These are phyloP conservation scores for Vanrija sp. DNA, from an alignment of 1,284 basidiomycete genomes.

Conservation along the genomic window DNA sequence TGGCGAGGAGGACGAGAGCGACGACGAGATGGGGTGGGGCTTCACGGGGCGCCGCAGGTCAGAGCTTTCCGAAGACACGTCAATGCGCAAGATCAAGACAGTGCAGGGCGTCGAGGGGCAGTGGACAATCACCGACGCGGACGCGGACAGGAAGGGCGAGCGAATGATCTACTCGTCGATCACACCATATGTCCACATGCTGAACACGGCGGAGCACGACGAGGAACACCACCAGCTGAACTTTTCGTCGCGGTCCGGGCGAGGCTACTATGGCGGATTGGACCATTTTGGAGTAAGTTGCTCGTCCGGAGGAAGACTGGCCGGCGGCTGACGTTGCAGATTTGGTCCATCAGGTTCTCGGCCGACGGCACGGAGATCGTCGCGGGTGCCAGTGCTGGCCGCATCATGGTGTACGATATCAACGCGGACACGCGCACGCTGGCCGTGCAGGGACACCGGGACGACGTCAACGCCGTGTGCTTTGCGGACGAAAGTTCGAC, in stretches of 20 bases:
- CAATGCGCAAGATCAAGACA: constrained; percentile 70
- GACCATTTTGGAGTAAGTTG: constrained; percentile 56
- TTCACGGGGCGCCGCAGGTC: constrained; percentile 14
- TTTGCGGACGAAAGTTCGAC: constrained; percentile 90
- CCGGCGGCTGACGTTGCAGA: constrained; percentile 44
- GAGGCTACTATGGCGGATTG: constrained; percentile 23
- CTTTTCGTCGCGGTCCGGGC: constrained; percentile 53
- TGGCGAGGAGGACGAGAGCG: constrained; percentile 26
- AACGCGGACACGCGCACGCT: constrained; percentile 72
- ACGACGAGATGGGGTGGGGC: constrained; percentile 43
- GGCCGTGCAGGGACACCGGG: constrained; percentile 74
- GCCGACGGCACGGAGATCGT: constrained; percentile 90
- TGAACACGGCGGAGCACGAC: constrained; percentile 70
- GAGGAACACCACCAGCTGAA: constrained; percentile 67
- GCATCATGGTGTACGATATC: constrained; percentile 78
- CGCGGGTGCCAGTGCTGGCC: constrained; percentile 52
- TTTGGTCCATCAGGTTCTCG: constrained; percentile 93
- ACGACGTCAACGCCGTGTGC: constrained; percentile 94
- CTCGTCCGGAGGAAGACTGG: background rate
- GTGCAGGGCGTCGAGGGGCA: constrained; percentile 69
- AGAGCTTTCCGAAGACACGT: constrained; percentile 52
- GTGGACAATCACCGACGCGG: constrained; percentile 95
- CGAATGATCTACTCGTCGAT: constrained; percentile 92
- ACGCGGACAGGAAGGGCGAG: constrained; percentile 85
- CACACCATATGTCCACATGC: constrained; percentile 76